Base-by-base conservation (phyloP, 2,329 filamentous ascomycete genomes). In the Calonectria henricotiae region DNA sequence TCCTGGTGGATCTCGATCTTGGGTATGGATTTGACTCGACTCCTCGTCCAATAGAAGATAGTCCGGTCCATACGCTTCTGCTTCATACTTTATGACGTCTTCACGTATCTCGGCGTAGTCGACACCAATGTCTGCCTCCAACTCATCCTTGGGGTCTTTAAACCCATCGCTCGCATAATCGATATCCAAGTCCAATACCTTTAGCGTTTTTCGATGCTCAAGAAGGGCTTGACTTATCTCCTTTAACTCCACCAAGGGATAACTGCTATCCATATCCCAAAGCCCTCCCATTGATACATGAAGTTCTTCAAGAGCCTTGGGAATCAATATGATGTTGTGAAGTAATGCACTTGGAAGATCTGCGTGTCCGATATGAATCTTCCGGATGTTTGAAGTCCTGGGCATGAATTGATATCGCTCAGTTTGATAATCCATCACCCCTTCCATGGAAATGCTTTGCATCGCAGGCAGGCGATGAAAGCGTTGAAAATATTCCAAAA, bases 221-320 rank as follows among this genome's bases (percentile, higher is more conserved):
- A 63, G 47, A 13, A 70, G 58, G 2, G 55, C 60, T 11, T 51
- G 61, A 13, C 64, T 41, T 11, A 70, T 3, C 1, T 43, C 20
- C 11, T 32, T 46, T 1, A 17, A 47, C 2, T 17, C 15, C 12
- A 70, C 2, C 1, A 30, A 0, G 2, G 41, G n/a, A 12, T 17
- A 13, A 11, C 49, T 55, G 2, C 41, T 23, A 12, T 64, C 60
- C 8, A 39, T 20, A 15, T 13, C 27, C 47, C 41, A 63, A 6
- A 58, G 49, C 3, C 68, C 68, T 2, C 68, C 64, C 9, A 67
- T 15, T 1, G 68, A 67, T 4, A 70, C 5, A 13, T 23, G 46
- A 6, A 70, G 20, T 64, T 64, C 68, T 7, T 70, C 68, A 8
- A 70, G 60, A 9, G 17, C 25, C 23, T 70, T 67, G 13, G 68